Evolutionary conservation across 2,329 filamentous ascomycete species (phyloP), one percentile per base, ranked within the genome.

Genomic region (Dactylonectria estremocensis): DNA sequence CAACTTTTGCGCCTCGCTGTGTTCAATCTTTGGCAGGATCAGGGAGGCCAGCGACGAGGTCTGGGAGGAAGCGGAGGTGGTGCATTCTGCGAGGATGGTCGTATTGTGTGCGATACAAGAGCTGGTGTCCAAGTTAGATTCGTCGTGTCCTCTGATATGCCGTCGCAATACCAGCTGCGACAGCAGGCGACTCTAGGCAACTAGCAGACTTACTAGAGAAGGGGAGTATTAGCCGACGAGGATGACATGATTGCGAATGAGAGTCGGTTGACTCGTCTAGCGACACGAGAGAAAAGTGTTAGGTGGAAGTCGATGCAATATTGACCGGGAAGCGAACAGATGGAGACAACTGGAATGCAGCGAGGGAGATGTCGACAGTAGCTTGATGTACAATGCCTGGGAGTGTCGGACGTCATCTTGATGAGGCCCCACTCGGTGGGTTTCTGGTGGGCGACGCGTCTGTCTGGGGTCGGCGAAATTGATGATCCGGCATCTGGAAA

Each of bases 21-120:
- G 96, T 63, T 88, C 87, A 86, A 99, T 97, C 82, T 97, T 97
- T 66, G 97, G 96, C 50, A 99, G 94, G 84, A 99, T 95, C 76
- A 98, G 87, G 50, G 95, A 96, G 73, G 95, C 94, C 76, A 98
- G 92, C 13, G 92, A 95, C 5, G 94, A 95, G 64, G 94, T 93
- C 74, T 94, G 91, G 48, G 92, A 94, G 10, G 93, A 91, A 69
- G 95, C 93, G 2, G 94, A 94, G 37, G 94, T 91, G 55, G 94
- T 97, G 85, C 97, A 95, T 84, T 99, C 96, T 77, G 93, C 86
- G 68, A 99, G 91, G 83, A 99, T 97, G 52, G 95, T 98, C 62
- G 90, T 93, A 78, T 96, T 92, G 84, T 98, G 91, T 57, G 96
- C 95, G 82, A 99, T 96, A 85, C 96, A 98, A 74, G 94, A 92